These are phyloP conservation scores for Wickerhamiella cacticola DNA, from an alignment of 805 yeast species.

Conservation along the genomic window DNA sequence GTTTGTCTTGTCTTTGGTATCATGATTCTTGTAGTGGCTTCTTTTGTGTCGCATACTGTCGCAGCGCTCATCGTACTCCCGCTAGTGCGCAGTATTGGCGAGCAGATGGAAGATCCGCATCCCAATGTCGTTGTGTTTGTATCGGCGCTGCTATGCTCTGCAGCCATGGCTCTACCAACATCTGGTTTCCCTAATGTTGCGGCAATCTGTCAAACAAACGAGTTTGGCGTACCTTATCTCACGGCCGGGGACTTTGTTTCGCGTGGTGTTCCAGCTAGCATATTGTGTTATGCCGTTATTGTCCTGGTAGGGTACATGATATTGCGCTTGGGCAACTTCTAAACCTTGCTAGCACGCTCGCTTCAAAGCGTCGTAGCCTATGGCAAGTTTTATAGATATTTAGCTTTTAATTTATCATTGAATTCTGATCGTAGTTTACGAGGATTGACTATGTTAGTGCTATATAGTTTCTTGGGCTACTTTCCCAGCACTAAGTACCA, in stretches of 20 bases:
- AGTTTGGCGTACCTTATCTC: slow-evolving; percentile 78
- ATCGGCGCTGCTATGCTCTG: slow-evolving; percentile 62
- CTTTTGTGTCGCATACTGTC: slow-evolving; percentile 93
- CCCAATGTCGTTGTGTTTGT: slow-evolving; percentile 68
- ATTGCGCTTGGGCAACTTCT: slow-evolving; percentile 37
- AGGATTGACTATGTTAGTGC: too few species aligned
- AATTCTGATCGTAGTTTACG: too few species aligned
- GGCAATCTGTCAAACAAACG: slow-evolving; percentile 89
- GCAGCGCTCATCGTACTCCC: slow-evolving; percentile 93
- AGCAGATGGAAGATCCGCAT: slow-evolving; percentile 48
- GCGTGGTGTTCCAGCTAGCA: slow-evolving; percentile 80
- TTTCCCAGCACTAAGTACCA: slow-evolving; percentile 58
- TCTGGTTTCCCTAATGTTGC: slow-evolving; percentile 97
- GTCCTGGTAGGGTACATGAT: slow-evolving; percentile 69
- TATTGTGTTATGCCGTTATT: slow-evolving; percentile 59
- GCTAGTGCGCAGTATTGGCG: slow-evolving; percentile 80
- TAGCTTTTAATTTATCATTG: too few species aligned
- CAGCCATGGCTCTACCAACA: slow-evolving; percentile 96
- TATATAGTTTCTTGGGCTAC: too few species aligned
- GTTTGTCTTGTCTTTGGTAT: slow-evolving; percentile 71
- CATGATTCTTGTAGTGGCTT: slow-evolving; percentile 71
- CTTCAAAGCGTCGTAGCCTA: too few species aligned
- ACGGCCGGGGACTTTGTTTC: slow-evolving; percentile 78
- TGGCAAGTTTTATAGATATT: too few species aligned
- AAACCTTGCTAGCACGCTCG: too few species aligned